Percentiles rank a stretch among this genome's conserved stretches.
These are phyloP conservation scores for Dactylorhiza incarnata DNA, from an alignment of 106 monocot genomes.

Conservation along the genomic window DNA sequence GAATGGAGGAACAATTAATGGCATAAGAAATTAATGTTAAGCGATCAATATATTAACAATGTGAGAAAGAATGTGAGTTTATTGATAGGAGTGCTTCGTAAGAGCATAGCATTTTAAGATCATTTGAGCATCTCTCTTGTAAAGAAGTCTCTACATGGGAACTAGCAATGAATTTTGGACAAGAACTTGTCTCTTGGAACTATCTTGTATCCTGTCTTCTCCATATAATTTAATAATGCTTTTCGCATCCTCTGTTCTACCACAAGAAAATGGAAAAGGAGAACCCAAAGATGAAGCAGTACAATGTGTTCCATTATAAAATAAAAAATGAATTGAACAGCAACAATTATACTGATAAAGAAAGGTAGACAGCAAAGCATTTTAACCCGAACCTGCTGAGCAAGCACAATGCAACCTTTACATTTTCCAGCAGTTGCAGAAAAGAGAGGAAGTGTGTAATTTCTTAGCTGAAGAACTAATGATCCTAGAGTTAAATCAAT, in stretches of 20 bases:
- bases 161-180: neutral
- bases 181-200: neutral
- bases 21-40: too few relatives aligned
- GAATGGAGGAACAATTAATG: too few relatives aligned
- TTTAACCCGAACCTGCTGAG: constrained; percentile 69
- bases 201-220: too few relatives aligned
- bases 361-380: neutral
- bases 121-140: too few relatives aligned
- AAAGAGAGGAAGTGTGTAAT: constrained; percentile 84
- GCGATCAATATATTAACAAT: too few relatives aligned
- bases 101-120: too few relatives aligned
- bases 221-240: too few relatives aligned
- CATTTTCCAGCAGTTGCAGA: constrained; percentile 73
- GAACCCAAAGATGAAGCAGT: neutral
- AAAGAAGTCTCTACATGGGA: too few relatives aligned
- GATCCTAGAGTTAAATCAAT: constrained; percentile 54
- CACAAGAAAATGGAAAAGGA: neutral
- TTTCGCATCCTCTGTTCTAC: too few relatives aligned
- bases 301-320: neutral
- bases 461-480: constrained; percentile 50
- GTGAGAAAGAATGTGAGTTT: too few relatives aligned
- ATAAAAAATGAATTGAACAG: neutral
- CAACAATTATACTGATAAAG: neutral
- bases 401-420: constrained; percentile 84
- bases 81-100: too few relatives aligned